phyloP scores from a whole-genome alignment of 345 rosid genomes.

The Pistacia integerrima region DNA sequence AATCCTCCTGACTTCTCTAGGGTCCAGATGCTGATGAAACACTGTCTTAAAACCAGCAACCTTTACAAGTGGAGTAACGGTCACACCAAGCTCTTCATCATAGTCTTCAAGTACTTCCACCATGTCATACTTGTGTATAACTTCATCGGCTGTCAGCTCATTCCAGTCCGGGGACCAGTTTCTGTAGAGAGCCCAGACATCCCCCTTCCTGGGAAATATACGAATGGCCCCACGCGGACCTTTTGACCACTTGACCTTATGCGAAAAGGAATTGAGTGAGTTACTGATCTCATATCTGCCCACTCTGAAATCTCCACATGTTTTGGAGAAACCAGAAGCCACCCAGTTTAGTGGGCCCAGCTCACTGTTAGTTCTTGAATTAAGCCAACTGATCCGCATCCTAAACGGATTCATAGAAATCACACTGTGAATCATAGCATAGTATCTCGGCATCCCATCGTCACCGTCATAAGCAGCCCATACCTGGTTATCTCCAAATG shows the following conservation, averaged over 20 bases:
- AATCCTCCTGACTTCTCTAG: conserved; percentile 45
- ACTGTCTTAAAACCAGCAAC: conserved; percentile 68
- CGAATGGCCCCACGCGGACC: conserved; percentile 42
- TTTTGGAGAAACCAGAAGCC: conserved; percentile 60
- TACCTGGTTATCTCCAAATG: conserved; percentile 54
- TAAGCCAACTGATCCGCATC: conserved; percentile 57
- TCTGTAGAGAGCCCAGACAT: conserved; percentile 71
- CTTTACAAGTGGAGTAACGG: conserved; percentile 58
- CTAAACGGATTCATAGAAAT: conserved; percentile 62
- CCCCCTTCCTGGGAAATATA: conserved; percentile 64
- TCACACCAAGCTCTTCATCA: conserved; percentile 55
- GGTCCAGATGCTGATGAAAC: conserved; percentile 53
- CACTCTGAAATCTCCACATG: conserved; percentile 63
- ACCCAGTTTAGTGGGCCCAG: conserved; percentile 63
- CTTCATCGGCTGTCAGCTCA: conserved; percentile 44
- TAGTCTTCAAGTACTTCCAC: conserved; percentile 76
- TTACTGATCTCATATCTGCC: conserved; percentile 43
- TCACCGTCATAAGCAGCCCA: conserved; percentile 73
- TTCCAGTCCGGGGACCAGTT: conserved; percentile 75
- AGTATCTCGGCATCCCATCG: conserved; percentile 78
- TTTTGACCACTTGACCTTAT: conserved; percentile 51
- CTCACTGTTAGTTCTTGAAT: conserved; percentile 49
- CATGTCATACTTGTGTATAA: conserved; percentile 53
- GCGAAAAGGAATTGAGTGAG: conserved; percentile 62
- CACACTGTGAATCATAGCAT: conserved; percentile 56